A percentile compares a stretch with the other conserved stretches of the same genome.
Conservation (phyloP, 805 yeast genomes). For the Metschnikowia orientalis region DNA sequence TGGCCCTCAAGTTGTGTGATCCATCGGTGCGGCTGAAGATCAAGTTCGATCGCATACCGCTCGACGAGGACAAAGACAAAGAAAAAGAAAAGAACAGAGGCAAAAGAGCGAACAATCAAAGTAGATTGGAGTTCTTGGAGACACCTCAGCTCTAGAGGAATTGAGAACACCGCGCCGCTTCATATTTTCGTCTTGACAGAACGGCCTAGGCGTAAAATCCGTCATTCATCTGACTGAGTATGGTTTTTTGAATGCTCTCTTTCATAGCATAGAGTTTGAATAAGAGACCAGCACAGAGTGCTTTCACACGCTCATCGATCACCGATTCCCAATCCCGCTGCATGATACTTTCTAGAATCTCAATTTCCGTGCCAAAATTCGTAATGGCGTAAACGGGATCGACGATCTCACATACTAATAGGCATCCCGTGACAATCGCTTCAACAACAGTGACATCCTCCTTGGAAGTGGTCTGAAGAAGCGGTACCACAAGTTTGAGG, state of each 20-base stretch:
- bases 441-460: conserved; percentile 35
- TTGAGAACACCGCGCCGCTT: too few species aligned
- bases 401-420: conserved; percentile 31
- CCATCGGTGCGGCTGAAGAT: conserved; percentile 14
- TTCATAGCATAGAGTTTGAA: conserved; percentile 23
- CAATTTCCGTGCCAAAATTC: conserved; percentile 17
- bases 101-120: too few species aligned
- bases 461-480: conserved; percentile 17
- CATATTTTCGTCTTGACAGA: too few species aligned
- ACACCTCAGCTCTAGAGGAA: too few species aligned
- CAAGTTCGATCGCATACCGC: conserved; percentile 2
- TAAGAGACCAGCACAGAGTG: conserved; percentile 39
- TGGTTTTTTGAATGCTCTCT: conserved; percentile 25
- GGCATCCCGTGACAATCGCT: conserved; percentile 34
- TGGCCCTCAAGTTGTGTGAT: conserved; percentile 23
- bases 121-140: too few species aligned
- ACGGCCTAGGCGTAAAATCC: conserved; percentile 13
- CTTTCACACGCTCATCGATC: conserved; percentile 34
- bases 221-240: conserved; percentile 29
- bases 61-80: conserved; percentile 2
- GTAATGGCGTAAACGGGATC: conserved; percentile 26
- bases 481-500: conserved; percentile 31
- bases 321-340: conserved; percentile 30
- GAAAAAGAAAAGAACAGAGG: conserved; percentile 3
- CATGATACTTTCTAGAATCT: conserved; percentile 26